Base-by-base conservation (phyloP, 2,329 filamentous ascomycete genomes). In the Cladosporium sp. region DNA sequence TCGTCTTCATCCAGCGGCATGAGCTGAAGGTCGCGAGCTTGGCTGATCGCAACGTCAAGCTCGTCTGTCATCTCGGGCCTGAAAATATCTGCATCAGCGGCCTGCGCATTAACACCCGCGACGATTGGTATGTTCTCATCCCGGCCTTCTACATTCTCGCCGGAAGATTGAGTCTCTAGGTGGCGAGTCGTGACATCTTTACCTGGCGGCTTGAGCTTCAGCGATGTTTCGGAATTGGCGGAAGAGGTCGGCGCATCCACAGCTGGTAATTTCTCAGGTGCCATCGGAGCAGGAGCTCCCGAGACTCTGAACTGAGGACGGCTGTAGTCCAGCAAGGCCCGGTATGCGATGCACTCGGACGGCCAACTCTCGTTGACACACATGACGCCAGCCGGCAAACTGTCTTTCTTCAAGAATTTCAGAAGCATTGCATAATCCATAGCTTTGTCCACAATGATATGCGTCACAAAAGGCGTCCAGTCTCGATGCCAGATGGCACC, bases 391-490 rank as follows among this genome's bases (percentile, higher is more conserved):
- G 79, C 74, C 25, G 86, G 83, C 58, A 88, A 71, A 2, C 70
- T 68, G 3, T 81, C 76, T 6, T 81, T 32, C 65, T 83, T 82
- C 4, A 92, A 74, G 67, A 85, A 82, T 13, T 78, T 80, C 63
- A 88, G 75, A 7, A 96, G 80, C 65, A 93, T 86, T 4, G 82
- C 77, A 73, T 88, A 93, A 0, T 79, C 80, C 58, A 95, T 78
- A 1, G 78, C 78, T 69, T 87, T 89, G 73, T 97, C 93, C 1
- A 92, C 89, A 66, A 98, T 84, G 58, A 96, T 80, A 78, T 97
- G 92, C 0, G 90, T 96, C 18, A 95, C 85, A 25, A 74, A 48
- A 0, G 76, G 71, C 32, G 77, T 76, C 73, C 89, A 86, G 0
- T 82, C 78, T 59, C 83, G 84, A 30, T 87, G 85, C 88, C 93